A percentile compares a stretch with the other conserved stretches of the same genome.
phyloP scores from a whole-genome alignment of 2,329 filamentous ascomycete species.

The Magnaporthiopsis poae region DNA sequence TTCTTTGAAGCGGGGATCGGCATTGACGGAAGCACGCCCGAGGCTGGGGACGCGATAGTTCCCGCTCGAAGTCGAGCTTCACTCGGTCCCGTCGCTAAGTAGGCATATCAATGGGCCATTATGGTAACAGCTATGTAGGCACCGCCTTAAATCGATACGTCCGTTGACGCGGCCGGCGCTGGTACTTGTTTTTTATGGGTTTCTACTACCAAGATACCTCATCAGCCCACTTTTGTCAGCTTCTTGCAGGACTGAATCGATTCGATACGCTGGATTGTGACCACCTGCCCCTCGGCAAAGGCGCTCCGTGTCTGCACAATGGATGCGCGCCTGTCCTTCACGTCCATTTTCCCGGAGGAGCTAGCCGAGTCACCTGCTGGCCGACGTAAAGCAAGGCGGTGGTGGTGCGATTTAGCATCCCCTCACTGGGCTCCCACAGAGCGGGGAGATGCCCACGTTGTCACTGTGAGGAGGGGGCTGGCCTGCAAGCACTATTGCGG shows the following conservation, averaged over 20 bases:
- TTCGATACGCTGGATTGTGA: neutral
- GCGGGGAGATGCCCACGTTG: neutral
- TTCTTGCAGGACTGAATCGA: neutral
- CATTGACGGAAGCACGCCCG: neutral
- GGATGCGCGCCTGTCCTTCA: no score
- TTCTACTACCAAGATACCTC: no score
- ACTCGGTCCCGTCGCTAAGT: neutral
- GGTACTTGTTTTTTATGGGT: no score
- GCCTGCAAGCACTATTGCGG: neutral
- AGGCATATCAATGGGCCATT: neutral
- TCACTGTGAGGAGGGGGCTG: neutral
- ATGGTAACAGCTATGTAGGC: no score
- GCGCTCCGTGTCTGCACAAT: neutral
- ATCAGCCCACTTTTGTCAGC: no score
- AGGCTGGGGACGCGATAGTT: neutral
- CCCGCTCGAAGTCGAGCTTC: neutral
- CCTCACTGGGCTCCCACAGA: neutral
- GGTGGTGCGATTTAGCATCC: neutral
- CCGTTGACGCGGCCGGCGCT: no score
- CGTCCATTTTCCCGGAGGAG: neutral
- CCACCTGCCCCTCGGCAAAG: neutral
- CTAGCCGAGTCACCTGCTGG: neutral
- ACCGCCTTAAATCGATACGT: no score
- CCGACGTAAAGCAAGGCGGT: neutral
- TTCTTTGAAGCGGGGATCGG: neutral